Evolutionary conservation across 2,329 filamentous ascomycete species (phyloP).

Genomic region (Clarireedia sp.): DNA sequence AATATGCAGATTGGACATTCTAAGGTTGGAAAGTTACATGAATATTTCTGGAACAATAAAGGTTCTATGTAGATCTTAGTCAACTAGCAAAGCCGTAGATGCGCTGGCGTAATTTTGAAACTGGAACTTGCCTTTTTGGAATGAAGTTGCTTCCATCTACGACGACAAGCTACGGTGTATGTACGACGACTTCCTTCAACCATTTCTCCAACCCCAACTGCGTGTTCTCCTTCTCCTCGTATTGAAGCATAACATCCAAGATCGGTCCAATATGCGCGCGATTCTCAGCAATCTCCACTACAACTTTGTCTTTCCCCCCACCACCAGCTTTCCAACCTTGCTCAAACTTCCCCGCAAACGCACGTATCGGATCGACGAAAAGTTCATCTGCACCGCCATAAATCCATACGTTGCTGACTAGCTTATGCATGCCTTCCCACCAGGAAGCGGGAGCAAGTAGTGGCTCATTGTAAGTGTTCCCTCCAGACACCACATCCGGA

Average conservation of each 20-base stretch:
- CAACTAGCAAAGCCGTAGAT: conserved; percentile 1
- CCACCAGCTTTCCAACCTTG: background rate
- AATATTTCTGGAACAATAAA: too few relatives aligned
- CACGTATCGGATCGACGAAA: background rate
- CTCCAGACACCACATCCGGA: background rate
- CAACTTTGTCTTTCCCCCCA: background rate
- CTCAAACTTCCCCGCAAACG: background rate
- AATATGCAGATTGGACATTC: too few relatives aligned
- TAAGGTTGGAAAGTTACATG: too few relatives aligned
- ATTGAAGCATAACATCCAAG: background rate
- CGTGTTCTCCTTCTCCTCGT: background rate
- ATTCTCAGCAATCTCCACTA: background rate
- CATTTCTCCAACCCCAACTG: background rate
- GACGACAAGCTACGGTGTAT: too few relatives aligned
- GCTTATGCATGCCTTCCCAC: background rate
- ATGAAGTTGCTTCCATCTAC: too few relatives aligned
- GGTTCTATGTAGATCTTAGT: too few relatives aligned
- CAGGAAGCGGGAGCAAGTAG: background rate
- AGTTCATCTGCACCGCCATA: background rate
- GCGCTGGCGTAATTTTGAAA: background rate
- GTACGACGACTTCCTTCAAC: background rate
- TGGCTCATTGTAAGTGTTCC: background rate
- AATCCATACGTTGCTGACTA: background rate
- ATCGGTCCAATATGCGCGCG: background rate
- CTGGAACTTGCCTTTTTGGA: too few relatives aligned